Evolutionary conservation across 2,329 filamentous ascomycete genomes (phyloP), one percentile per base, ranked within the genome.

Genomic region (Tolypocladium amazonense): DNA sequence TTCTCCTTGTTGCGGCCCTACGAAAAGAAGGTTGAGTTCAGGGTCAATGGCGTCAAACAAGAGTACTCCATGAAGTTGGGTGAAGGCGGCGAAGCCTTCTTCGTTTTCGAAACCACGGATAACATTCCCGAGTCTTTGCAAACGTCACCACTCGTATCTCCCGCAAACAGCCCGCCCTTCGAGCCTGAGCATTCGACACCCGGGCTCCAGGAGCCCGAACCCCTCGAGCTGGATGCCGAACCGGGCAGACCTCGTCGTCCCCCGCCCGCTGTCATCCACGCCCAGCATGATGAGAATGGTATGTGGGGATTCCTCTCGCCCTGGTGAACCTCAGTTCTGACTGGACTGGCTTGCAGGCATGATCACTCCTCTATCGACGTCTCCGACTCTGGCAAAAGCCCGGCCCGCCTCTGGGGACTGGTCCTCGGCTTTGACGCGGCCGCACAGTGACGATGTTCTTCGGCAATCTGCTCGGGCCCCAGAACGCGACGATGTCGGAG

Each of bases 1-100:
- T 97, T 97, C 79, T 96, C 93, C 62, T 82, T 99, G 45, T 78
- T 99, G 69, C 89, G 94, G 27, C 94, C 94, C 0, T 97, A 88
- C 62, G 94, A 99, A 76, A 99, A 99, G 78, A 99, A 97, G 83
- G 94, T 99, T 69, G 92, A 97, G 76, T 99, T 99, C 77, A 84
- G 84, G 67, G 92, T 99, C 81, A 99, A 99, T 80, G 89, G 90
- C 69, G 77, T 83, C 62, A 95, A 94, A 75, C 92, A 96, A 73
- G 82, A 94, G 66, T 97, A 96, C 78, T 87, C 94, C 55, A 99
- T 99, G 94, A 99, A 99, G 77, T 82, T 99, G 25, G 94, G 94
- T 53, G 94, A 99, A 72, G 94, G 91, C 58, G 94, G 94, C 65
- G 94, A 99, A 77, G 94, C 94, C 33, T 99, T 99, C 77, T 99